Evolutionary conservation across 1,139 yeast species (phyloP), one percentile per base, ranked within the genome.

Genomic region (Groenewaldozyma auringiensis): DNA sequence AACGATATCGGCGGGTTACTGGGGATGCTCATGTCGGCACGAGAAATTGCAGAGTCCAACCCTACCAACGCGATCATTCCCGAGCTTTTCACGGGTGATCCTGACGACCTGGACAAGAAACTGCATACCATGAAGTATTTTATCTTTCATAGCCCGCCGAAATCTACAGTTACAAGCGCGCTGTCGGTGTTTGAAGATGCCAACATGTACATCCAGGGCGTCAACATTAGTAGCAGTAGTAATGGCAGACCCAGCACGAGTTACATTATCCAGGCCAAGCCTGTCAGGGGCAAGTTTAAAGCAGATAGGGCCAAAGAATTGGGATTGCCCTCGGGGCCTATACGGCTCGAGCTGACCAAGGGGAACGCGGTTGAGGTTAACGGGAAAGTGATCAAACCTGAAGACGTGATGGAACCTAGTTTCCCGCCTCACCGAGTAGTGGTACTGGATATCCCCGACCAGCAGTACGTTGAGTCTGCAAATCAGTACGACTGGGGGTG

Each of bases 51-150:
- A 9, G 38, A 35, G 8, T 81, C 88, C 45, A 96, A 87, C 56
- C 83, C 86, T 50, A 89, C 89, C 1, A 74, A 76, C 46, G 74
- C 74, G 41, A 64, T 71, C 4, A 52, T 27, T 4, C 37, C 78
- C 25, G 61, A 61, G 4, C 52, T 82, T 1, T 67, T 64, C 46
- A 73, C 78, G 42, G 79, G 79, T 20, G 68, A 21, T 2, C 42
- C 45, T 13, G 38, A 37, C 14, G 47, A 38, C 11, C 56, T 21
- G 25, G 69, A 74, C 38, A 83, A 77, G 63, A 70, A 78, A 41
- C 76, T 81, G 17, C 75, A 88, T 2, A 78, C 92, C 0, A 88
- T 96, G 96, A 72, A 96, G 53, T 79, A 79, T 52, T 89, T 89
- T 65, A 87, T 88, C n/a, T 87, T 85, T 62, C 75, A 96, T 54